Conservation (phyloP, 768 basidiomycete species). For the Cystobasidium tubakii region DNA sequence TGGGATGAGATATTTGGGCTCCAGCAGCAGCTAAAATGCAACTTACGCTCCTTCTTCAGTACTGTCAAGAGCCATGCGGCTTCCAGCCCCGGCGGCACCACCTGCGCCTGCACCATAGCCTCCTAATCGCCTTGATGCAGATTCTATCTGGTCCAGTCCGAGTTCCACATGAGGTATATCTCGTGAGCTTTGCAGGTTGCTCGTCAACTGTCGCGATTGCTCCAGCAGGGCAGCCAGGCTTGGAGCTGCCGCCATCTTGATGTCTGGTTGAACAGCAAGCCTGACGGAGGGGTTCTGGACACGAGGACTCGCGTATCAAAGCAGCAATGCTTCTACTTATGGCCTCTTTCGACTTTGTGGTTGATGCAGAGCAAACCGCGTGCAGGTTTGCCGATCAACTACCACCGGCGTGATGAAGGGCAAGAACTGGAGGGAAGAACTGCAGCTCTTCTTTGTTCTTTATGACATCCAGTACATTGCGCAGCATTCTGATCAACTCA, state of each 20-base stretch:
- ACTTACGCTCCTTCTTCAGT: conserved; percentile 25
- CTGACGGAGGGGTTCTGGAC: neutral
- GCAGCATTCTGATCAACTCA: no score
- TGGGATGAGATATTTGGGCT: conserved; percentile 59
- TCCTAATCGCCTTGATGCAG: conserved; percentile 72
- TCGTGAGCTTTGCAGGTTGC: conserved; percentile 51
- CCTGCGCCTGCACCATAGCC: conserved; percentile 31
- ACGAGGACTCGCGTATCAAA: no score
- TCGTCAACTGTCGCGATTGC: conserved; percentile 37
- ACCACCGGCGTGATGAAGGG: neutral
- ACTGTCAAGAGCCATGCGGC: neutral
- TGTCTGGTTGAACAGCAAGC: neutral
- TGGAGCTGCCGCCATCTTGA: conserved; percentile 16
- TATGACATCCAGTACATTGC: no score
- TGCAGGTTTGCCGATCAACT: neutral
- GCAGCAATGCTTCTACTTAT: no score
- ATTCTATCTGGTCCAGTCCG: conserved; percentile 89
- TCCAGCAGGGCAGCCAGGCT: conserved; percentile 43
- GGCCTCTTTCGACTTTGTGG: neutral
- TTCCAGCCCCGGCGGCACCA: neutral
- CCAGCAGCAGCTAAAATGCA: conserved; percentile 59
- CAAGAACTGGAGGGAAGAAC: no score
- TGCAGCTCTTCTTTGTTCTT: neutral
- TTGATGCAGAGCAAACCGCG: neutral
- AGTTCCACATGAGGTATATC: conserved; percentile 83